phyloP scores from a whole-genome alignment of 768 basidiomycete species.

The Strobilomyces dryophilus region DNA sequence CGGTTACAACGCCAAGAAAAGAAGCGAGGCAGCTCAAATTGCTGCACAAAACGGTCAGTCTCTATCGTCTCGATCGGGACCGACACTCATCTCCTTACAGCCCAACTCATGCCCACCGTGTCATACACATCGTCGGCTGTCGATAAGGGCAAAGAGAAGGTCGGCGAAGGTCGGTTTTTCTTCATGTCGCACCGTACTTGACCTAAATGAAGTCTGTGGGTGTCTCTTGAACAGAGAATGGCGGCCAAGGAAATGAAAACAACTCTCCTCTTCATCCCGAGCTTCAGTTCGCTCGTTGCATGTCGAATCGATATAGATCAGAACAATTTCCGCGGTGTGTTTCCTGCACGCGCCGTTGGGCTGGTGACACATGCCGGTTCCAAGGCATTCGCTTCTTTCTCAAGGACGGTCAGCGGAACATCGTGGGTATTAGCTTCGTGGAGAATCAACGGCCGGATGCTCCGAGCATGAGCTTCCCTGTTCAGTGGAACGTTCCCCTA shows the following conservation, averaged over 20 bases:
- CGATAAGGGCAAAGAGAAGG: constrained; percentile 46
- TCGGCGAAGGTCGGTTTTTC: constrained; percentile 33
- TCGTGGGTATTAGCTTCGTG: constrained; percentile 67
- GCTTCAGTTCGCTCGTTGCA: constrained; percentile 75
- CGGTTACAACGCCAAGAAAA: constrained; percentile 69
- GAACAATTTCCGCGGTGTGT: constrained; percentile 79
- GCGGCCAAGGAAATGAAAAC: constrained; percentile 24
- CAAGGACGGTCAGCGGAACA: constrained; percentile 52
- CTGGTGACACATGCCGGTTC: constrained; percentile 83
- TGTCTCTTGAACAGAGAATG: constrained; percentile 31
- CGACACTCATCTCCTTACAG: constrained; percentile 27
- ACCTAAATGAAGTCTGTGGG: constrained; percentile 12
- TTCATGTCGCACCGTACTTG: not conserved
- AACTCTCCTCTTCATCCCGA: constrained; percentile 51
- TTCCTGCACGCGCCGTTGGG: constrained; percentile 82
- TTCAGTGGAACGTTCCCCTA: constrained; percentile 61
- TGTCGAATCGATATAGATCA: constrained; percentile 73
- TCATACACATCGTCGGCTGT: constrained; percentile 36
- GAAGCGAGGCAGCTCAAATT: constrained; percentile 63
- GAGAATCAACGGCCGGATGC: constrained; percentile 57
- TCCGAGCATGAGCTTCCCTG: constrained; percentile 58
- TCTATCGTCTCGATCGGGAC: constrained; percentile 8
- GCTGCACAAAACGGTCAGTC: constrained; percentile 58
- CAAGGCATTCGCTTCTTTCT: constrained; percentile 80
- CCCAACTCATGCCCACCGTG: constrained; percentile 43